Conservation (phyloP, 352 stramenopile genomes). For the Phytophthora hybrid region DNA sequence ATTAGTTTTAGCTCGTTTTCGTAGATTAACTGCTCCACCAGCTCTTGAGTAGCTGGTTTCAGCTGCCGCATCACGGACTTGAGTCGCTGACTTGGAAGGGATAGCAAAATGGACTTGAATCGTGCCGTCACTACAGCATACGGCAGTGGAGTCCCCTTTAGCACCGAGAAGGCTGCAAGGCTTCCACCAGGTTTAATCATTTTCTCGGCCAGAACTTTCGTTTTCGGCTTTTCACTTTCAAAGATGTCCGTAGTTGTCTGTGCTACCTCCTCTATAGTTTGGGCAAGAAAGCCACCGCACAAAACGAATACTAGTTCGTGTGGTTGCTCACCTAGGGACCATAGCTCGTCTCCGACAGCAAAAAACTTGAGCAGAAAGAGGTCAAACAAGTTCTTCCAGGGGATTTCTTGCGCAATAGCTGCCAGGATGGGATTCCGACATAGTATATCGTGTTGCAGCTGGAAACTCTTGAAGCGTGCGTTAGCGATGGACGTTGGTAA, state of each 20-base stretch:
- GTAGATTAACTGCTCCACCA: slow-evolving; percentile 46
- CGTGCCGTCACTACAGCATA: slow-evolving; percentile 53
- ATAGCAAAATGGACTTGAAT: slow-evolving; percentile 71
- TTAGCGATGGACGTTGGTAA: slow-evolving; percentile 53
- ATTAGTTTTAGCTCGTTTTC: slow-evolving; percentile 52
- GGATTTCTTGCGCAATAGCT: slow-evolving; percentile 55
- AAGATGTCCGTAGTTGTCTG: slow-evolving; percentile 14
- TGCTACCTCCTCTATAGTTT: slow-evolving; percentile 25
- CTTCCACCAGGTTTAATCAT: slow-evolving; percentile 54
- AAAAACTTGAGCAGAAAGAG: slow-evolving; percentile 65
- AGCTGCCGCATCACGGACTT: slow-evolving; percentile 63
- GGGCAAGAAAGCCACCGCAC: slow-evolving; percentile 58
- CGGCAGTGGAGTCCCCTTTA: slow-evolving; percentile 38
- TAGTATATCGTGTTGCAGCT: slow-evolving; percentile 64
- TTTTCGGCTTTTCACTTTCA: slow-evolving; percentile 22
- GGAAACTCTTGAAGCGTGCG: slow-evolving; percentile 61
- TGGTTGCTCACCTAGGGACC: slow-evolving; percentile 45
- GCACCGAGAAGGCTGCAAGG: slow-evolving; percentile 44
- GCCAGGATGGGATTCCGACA: slow-evolving; percentile 55
- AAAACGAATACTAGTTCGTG: slow-evolving; percentile 60
- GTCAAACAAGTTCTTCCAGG: slow-evolving; percentile 71
- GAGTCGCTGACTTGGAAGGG: slow-evolving; percentile 56
- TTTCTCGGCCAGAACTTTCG: slow-evolving; percentile 46
- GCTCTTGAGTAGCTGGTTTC: slow-evolving; percentile 31
- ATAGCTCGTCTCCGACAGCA: slow-evolving; percentile 56